These are phyloP conservation scores for Fusarium brachygibbosum DNA, from an alignment of 2,329 filamentous ascomycete species.

Conservation along the genomic window DNA sequence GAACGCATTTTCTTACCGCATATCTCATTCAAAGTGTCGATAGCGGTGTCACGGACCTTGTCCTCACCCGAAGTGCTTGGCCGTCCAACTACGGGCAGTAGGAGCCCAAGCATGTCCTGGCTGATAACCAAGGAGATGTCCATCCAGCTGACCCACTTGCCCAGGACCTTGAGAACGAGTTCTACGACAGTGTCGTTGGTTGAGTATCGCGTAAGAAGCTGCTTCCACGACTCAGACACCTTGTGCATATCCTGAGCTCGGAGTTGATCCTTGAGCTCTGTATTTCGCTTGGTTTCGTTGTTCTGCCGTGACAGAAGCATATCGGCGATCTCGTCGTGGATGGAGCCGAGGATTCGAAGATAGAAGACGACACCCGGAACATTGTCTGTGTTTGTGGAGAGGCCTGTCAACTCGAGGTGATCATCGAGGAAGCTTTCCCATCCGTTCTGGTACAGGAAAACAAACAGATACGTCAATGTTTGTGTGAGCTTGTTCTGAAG, in stretches of 20 bases:
- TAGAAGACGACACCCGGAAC: conserved; percentile 84
- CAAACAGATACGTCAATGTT: conserved; percentile 94
- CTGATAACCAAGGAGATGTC: conserved; percentile 96
- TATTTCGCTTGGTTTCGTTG: conserved; percentile 86
- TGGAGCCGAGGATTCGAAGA: conserved; percentile 86
- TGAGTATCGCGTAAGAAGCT: conserved; percentile 84
- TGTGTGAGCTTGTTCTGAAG: conserved; percentile 98
- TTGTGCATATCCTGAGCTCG: conserved; percentile 89
- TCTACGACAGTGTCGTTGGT: conserved; percentile 82
- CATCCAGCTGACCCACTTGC: conserved; percentile 99
- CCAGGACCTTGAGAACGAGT: conserved; percentile 90
- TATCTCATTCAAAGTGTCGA: conserved; percentile 95
- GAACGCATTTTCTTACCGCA: conserved; percentile 98
- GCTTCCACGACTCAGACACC: conserved; percentile 90
- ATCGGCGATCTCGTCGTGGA: conserved; percentile 98
- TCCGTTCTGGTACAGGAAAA: conserved; percentile 83
- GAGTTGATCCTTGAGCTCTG: conserved; percentile 90
- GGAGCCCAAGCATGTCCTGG: conserved; percentile 83
- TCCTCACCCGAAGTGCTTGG: conserved; percentile 75
- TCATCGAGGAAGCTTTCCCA: conserved; percentile 96
- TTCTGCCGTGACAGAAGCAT: conserved; percentile 84
- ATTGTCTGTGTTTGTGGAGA: conserved; percentile 76
- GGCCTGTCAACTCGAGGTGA: conserved; percentile 80
- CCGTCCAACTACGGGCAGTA: conserved; percentile 90
- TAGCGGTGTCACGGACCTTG: conserved; percentile 88